phyloP scores from a whole-genome alignment of 192 early-diverging fungal species.

The Coemansia sp. region DNA sequence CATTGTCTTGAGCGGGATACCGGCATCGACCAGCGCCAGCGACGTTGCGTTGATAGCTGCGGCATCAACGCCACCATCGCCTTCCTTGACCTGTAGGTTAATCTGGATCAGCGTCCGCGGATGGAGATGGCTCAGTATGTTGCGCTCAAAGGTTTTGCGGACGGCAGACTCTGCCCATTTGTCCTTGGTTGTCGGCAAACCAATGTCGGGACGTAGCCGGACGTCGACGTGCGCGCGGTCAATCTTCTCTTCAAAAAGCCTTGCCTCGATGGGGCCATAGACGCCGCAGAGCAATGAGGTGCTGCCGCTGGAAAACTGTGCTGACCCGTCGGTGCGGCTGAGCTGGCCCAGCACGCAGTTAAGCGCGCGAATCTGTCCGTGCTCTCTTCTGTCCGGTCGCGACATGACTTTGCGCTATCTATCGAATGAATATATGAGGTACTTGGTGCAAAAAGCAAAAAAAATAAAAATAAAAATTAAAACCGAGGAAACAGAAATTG shows the following conservation, averaged over 20 bases:
- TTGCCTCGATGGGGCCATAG: constrained; percentile 86
- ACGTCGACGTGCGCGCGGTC: constrained; percentile 88
- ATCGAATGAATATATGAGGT: too few species aligned
- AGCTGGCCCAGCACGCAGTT: constrained; percentile 68
- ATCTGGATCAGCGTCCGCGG: constrained; percentile 88
- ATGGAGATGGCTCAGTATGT: constrained; percentile 77
- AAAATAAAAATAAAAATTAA: too few species aligned
- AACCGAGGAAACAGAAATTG: neutral
- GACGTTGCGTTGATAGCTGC: constrained; percentile 81
- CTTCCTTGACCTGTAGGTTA: constrained; percentile 79
- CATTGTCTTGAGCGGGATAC: constrained; percentile 75
- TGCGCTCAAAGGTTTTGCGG: constrained; percentile 71
- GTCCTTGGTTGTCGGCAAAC: constrained; percentile 68
- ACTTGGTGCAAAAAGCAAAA: too few species aligned
- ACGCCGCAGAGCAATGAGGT: constrained; percentile 78
- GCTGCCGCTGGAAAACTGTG: constrained; percentile 76
- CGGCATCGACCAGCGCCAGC: constrained; percentile 89
- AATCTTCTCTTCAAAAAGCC: constrained; percentile 82
- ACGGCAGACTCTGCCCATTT: constrained; percentile 71
- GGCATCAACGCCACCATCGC: constrained; percentile 81
- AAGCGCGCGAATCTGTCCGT: constrained; percentile 71
- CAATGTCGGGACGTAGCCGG: constrained; percentile 68
- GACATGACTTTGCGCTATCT: constrained; percentile 9
- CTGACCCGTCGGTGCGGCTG: constrained; percentile 82
- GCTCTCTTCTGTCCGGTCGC: constrained; percentile 59